A percentile compares a stretch with the other conserved stretches of the same genome.
These are phyloP conservation scores for Medicago truncatula DNA, from an alignment of 306 rosid genomes.

Conservation along the genomic window MtrunA17r5.0-ANR NC_053044.1:45398501-45399000, in stretches of 20 bases:
- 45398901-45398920: background rate
- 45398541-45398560: conserved; percentile 49
- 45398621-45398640: conserved; percentile 34
- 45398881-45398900: conserved; percentile 18
- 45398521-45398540: conserved; percentile 36
- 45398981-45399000: conserved; percentile 99
- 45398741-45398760: conserved; percentile 74
- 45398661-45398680: conserved; percentile 45
- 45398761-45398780: conserved; percentile 3
- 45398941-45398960: conserved; percentile 13
- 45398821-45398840: conserved; percentile 9
- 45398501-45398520: conserved; percentile 33
- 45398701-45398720: conserved; percentile 24
- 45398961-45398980: conserved; percentile 41
- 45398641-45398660: conserved; percentile 28
- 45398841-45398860: conserved; percentile 5
- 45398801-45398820: background rate
- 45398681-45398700: conserved; percentile 34
- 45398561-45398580: conserved; percentile 30
- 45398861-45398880: background rate
- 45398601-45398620: conserved; percentile 45
- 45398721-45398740: conserved; percentile 60
- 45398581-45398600: conserved; percentile 41
- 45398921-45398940: no score
- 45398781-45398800: conserved; percentile 9